Evolutionary conservation across 2,329 filamentous ascomycete species (phyloP).

Genomic region (Hymenoscyphus fructigenus): DNA sequence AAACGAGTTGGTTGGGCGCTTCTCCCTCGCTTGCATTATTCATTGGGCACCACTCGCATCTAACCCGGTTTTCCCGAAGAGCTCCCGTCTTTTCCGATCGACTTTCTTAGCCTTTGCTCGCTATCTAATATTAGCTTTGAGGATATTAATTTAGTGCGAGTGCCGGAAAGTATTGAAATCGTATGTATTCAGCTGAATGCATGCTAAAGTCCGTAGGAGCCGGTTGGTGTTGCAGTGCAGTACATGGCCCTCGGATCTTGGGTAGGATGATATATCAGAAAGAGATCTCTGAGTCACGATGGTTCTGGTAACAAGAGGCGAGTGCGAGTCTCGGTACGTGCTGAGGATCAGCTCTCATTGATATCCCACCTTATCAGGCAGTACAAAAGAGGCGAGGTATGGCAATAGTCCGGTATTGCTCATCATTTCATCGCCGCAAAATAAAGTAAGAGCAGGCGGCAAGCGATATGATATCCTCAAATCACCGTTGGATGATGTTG

Average conservation of each 20-base stretch:
- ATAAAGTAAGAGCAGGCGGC: neutral
- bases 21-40: neutral
- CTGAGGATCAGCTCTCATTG: neutral
- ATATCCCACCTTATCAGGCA: neutral
- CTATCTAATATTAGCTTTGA: neutral
- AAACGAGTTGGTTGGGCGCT: neutral
- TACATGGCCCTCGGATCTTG: neutral
- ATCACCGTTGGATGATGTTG: neutral
- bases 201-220: neutral
- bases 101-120: neutral
- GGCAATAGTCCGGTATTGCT: too few species aligned
- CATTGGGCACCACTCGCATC: neutral
- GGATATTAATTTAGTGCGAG: neutral
- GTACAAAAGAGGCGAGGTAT: neutral
- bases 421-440: neutral
- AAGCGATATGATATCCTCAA: neutral
- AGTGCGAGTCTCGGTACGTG: neutral
- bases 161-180: neutral
- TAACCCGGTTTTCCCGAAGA: neutral
- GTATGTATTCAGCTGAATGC: neutral
- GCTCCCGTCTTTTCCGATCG: neutral
- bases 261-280: conserved; percentile 6
- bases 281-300: conserved; percentile 5
- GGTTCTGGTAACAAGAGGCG: neutral
- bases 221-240: neutral